Conservation (phyloP, 2,329 filamentous ascomycete genomes). For the Alternaria triticimaculans region DNA sequence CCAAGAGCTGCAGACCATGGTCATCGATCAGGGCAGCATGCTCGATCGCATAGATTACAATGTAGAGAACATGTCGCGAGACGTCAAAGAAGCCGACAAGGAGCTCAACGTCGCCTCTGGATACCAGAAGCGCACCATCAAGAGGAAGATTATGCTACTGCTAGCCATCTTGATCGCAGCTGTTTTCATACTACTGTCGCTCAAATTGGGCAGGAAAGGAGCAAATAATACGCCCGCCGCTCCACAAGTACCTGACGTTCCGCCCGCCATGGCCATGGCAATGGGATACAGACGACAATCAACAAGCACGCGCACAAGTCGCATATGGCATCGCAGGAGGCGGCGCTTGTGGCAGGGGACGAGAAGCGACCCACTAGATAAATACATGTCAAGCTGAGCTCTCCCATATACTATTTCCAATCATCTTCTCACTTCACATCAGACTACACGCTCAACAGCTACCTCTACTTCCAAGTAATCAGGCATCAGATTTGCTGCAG, state of each 20-base stretch:
- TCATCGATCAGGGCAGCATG: conserved; percentile 61
- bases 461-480: conserved; percentile 28
- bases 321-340: conserved; percentile 46
- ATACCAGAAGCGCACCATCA: conserved; percentile 87
- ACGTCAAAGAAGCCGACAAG: conserved; percentile 91
- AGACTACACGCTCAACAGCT: conserved; percentile 11
- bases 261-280: conserved; percentile 19
- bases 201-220: conserved; percentile 69
- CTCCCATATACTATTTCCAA: neutral
- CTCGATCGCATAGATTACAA: conserved; percentile 74
- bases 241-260: conserved; percentile 26
- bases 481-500: conserved; percentile 28
- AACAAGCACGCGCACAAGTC: conserved; percentile 23
- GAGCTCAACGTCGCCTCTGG: conserved; percentile 86
- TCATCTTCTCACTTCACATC: neutral
- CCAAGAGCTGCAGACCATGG: conserved; percentile 94
- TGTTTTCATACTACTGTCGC: conserved; percentile 83
- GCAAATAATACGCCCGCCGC: conserved; percentile 19
- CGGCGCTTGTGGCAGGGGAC: conserved; percentile 38
- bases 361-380: conserved; percentile 15
- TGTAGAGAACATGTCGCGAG: conserved; percentile 90
- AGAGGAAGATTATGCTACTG: conserved; percentile 91
- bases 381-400: neutral
- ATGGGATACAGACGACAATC: conserved; percentile 25
- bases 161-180: conserved; percentile 83